phyloP scores from a whole-genome alignment of 2,329 filamentous ascomycete genomes.

The Epichloe festucae region DNA sequence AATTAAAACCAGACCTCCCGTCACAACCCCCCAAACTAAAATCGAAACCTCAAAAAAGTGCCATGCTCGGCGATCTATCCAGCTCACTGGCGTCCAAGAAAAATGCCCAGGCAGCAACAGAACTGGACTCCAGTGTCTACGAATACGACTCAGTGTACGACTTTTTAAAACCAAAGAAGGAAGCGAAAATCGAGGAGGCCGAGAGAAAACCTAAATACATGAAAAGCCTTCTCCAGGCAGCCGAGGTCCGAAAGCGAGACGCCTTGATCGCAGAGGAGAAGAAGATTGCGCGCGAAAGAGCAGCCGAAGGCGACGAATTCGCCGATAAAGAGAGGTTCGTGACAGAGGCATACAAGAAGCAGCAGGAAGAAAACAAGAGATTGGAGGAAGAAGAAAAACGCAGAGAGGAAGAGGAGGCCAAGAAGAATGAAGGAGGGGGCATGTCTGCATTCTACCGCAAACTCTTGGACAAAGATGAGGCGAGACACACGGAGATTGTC shows the following conservation, averaged over 20 bases:
- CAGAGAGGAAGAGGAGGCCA: conserved; percentile 50
- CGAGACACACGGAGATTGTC: conserved; percentile 54
- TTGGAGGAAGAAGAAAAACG: conserved; percentile 59
- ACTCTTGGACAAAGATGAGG: conserved; percentile 57
- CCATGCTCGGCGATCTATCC: conserved; percentile 53
- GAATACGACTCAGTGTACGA: conserved; percentile 80
- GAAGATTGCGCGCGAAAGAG: conserved; percentile 62
- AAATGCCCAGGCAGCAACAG: conserved; percentile 50
- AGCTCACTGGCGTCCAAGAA: conserved; percentile 49
- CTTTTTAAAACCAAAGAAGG: conserved; percentile 54
- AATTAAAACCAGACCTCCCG: conserved; percentile 20
- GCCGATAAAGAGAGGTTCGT: conserved; percentile 79
- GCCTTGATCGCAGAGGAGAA: conserved; percentile 69
- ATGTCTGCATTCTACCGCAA: conserved; percentile 71
- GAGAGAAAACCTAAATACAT: conserved; percentile 68
- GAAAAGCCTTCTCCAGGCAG: conserved; percentile 57
- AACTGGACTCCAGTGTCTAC: conserved; percentile 62
- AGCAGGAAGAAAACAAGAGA: conserved; percentile 61
- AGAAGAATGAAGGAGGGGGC: conserved; percentile 49
- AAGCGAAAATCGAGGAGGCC: conserved; percentile 37
- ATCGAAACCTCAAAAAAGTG: conserved; percentile 26
- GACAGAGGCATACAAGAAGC: conserved; percentile 68
- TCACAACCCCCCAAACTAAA: conserved; percentile 31
- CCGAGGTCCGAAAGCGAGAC: conserved; percentile 66
- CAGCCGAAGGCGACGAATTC: conserved; percentile 69